Evolutionary conservation across 2,329 filamentous ascomycete species (phyloP).

Genomic region (Cladophialophora psammophila): DNA sequence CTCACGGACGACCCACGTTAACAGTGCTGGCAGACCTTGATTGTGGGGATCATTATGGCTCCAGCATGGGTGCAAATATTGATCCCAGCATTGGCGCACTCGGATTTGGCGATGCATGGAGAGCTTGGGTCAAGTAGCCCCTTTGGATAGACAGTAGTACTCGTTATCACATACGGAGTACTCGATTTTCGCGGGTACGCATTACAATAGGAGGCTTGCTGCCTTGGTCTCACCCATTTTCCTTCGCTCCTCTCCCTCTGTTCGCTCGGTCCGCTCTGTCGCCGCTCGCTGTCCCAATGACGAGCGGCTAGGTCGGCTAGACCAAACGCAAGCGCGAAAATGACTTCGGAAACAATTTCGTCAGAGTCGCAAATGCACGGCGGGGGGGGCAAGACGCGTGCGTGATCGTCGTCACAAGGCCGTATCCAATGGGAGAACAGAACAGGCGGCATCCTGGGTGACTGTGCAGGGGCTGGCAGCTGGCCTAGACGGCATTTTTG

Average conservation of each 20-base stretch:
- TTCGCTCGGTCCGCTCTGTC: neutral
- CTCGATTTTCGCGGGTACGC: neutral
- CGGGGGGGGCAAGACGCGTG: constrained; percentile 29
- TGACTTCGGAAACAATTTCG: constrained; percentile 17
- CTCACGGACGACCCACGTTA: constrained; percentile 59
- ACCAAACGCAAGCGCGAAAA: constrained; percentile 21
- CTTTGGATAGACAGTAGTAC: constrained; percentile 1
- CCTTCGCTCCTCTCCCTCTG: neutral
- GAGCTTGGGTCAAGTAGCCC: constrained; percentile 20
- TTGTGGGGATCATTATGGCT: constrained; percentile 9
- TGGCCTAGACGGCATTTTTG: constrained; percentile 22
- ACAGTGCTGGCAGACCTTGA: constrained; percentile 51
- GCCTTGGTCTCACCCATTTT: neutral
- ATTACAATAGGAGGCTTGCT: neutral
- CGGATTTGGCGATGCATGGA: constrained; percentile 32
- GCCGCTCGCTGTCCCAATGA: neutral
- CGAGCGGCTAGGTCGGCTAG: constrained; percentile 17
- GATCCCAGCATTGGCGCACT: constrained; percentile 7
- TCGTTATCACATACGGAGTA: neutral
- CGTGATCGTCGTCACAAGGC: constrained; percentile 20
- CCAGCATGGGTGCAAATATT: neutral
- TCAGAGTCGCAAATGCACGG: constrained; percentile 14
- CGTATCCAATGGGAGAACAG: constrained; percentile 24
- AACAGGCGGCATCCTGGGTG: constrained; percentile 13
- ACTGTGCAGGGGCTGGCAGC: constrained; percentile 11